These are phyloP conservation scores for Lachancea mirantina DNA, from an alignment of 805 yeast genomes.

Conservation along the genomic window DNA sequence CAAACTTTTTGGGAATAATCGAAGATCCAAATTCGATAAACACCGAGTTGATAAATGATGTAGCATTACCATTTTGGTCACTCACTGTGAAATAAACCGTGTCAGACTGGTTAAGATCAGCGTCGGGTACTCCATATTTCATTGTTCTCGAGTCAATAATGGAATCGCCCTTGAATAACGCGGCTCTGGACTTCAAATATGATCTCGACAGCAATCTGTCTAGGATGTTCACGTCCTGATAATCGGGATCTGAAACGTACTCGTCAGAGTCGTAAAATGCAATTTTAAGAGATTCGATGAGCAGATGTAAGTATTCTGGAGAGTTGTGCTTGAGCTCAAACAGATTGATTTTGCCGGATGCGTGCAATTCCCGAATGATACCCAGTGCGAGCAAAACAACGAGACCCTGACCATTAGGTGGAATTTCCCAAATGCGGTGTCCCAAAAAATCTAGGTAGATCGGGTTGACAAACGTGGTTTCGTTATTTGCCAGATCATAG, in stretches of 20 bases:
- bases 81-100: slow-evolving; percentile 63
- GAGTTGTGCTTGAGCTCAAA: slow-evolving; percentile 51
- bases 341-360: slow-evolving; percentile 39
- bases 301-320: slow-evolving; percentile 56
- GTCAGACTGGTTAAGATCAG: slow-evolving; percentile 51
- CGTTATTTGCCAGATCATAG: slow-evolving; percentile 52
- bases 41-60: slow-evolving; percentile 73
- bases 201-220: slow-evolving; percentile 39
- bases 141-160: slow-evolving; percentile 38
- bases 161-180: slow-evolving; percentile 35
- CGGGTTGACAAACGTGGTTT: slow-evolving; percentile 60
- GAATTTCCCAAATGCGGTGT: slow-evolving; percentile 66
- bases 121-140: slow-evolving; percentile 50
- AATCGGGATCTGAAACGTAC: slow-evolving; percentile 57
- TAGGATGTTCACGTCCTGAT: slow-evolving; percentile 32
- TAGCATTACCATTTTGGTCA: slow-evolving; percentile 68
- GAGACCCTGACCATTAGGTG: slow-evolving; percentile 79
- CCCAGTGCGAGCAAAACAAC: slow-evolving; percentile 70
- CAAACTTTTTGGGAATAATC: slow-evolving; percentile 43
- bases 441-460: slow-evolving; percentile 47
- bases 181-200: slow-evolving; percentile 45
- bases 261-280: slow-evolving; percentile 72
- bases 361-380: slow-evolving; percentile 48
- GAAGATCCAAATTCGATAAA: slow-evolving; percentile 65
- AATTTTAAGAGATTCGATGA: slow-evolving; percentile 66